Evolutionary conservation across 2,329 filamentous ascomycete genomes (phyloP).

Genomic region (Ophiostoma novo-ulmi): DNA sequence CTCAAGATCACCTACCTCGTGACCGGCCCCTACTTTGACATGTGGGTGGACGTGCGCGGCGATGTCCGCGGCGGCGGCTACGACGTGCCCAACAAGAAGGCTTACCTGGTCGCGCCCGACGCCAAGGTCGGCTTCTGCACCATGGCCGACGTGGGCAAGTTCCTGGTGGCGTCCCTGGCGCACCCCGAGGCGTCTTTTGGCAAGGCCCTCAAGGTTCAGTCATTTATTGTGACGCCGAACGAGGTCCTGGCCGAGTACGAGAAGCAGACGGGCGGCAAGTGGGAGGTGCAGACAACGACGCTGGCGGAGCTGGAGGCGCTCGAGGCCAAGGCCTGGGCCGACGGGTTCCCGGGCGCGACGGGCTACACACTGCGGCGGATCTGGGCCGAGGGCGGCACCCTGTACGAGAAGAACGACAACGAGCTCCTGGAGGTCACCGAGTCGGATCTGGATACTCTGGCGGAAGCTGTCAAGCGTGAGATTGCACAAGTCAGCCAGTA

Average conservation of each 20-base stretch:
- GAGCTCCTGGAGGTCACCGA: constrained; percentile 47
- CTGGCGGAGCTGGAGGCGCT: constrained; percentile 49
- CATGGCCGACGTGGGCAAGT: constrained; percentile 65
- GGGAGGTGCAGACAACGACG: constrained; percentile 47
- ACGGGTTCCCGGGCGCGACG: constrained; percentile 48
- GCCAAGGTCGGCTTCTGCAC: constrained; percentile 61
- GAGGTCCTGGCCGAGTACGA: constrained; percentile 63
- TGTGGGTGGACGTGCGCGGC: constrained; percentile 48
- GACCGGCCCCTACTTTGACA: constrained; percentile 63
- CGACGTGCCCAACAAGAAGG: constrained; percentile 52
- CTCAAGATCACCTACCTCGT: constrained; percentile 63
- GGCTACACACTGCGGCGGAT: constrained; percentile 60
- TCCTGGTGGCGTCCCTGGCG: constrained; percentile 57
- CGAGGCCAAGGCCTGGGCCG: constrained; percentile 57
- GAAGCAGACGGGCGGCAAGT: constrained; percentile 57
- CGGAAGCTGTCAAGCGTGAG: constrained; percentile 29
- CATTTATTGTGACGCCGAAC: constrained; percentile 61
- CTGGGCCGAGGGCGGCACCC: constrained; percentile 66
- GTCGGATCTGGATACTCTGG: constrained; percentile 49
- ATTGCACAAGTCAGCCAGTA: constrained; percentile 8
- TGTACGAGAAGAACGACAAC: constrained; percentile 67
- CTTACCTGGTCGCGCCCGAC: constrained; percentile 58
- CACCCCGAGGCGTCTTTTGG: constrained; percentile 51
- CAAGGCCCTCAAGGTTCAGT: constrained; percentile 61
- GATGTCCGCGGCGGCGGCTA: constrained; percentile 50